phyloP scores from a whole-genome alignment of 306 rosid genomes.

The Corylus avellana region DNA sequence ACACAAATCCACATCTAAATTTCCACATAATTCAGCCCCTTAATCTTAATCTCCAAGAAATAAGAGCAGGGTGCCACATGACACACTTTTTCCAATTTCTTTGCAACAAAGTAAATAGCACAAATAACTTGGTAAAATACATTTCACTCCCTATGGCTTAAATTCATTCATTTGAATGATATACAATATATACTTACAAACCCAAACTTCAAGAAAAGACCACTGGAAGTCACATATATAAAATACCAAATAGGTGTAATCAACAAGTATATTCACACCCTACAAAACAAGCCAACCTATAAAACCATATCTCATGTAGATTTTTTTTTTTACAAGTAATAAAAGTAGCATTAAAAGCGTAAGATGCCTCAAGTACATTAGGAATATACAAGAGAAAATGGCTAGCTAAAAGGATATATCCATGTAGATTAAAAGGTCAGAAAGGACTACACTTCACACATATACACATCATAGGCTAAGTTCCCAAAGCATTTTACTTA shows the following conservation, averaged over 20 bases:
- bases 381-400: too few relatives aligned
- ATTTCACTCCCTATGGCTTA: too few relatives aligned
- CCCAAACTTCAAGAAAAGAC: background rate
- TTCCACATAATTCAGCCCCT: background rate
- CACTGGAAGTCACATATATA: background rate
- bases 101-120: background rate
- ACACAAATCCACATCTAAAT: background rate
- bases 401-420: background rate
- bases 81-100: accelerated
- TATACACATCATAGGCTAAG: background rate
- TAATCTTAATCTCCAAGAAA: background rate
- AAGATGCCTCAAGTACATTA: too few relatives aligned
- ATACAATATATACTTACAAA: background rate
- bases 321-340: too few relatives aligned
- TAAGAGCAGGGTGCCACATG: background rate
- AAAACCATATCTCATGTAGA: background rate
- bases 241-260: background rate
- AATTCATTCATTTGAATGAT: too few relatives aligned
- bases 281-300: background rate
- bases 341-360: too few relatives aligned
- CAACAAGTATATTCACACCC: background rate
- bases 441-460: background rate
- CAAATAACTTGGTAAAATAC: too few relatives aligned
- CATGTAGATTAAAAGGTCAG: background rate
- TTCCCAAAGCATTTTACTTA: background rate